These are phyloP conservation scores for Wickerhamiella slavikovae DNA, from an alignment of 805 yeast species.

Conservation along the genomic window DNA sequence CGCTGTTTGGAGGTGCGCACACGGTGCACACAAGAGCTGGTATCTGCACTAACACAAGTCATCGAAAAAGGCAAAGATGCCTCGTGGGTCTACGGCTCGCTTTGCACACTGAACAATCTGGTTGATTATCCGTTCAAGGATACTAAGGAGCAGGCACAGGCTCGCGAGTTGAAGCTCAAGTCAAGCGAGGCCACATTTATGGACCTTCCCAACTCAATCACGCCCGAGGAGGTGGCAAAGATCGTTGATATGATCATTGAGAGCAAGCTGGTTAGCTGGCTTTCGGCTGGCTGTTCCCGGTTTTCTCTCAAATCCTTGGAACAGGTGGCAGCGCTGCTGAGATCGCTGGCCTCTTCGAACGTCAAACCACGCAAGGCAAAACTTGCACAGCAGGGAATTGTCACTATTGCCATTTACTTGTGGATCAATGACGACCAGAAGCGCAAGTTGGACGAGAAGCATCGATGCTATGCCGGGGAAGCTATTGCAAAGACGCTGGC, in stretches of 20 bases:
- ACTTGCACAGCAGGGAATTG: constrained; percentile 19
- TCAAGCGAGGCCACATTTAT: constrained; percentile 13
- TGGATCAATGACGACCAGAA: constrained; percentile 9
- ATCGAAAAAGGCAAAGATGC: constrained; percentile 8
- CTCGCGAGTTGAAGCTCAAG: constrained; percentile 12
- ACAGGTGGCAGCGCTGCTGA: constrained; percentile 13
- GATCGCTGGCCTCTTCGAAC: constrained; percentile 15
- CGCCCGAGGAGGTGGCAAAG: constrained; percentile 7
- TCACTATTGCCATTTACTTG: constrained; percentile 15
- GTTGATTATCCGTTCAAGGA: constrained; percentile 16
- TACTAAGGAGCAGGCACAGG: constrained; percentile 14
- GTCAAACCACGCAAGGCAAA: constrained; percentile 11
- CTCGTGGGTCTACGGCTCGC: constrained; percentile 15
- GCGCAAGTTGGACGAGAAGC: constrained; percentile 6
- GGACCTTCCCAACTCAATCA: constrained; percentile 6
- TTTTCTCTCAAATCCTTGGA: constrained; percentile 11
- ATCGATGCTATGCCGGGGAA: constrained; percentile 10
- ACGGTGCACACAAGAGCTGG: constrained; percentile 8
- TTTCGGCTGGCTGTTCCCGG: constrained; percentile 9
- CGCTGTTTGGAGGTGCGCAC: constrained; percentile 14
- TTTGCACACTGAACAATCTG: constrained; percentile 16
- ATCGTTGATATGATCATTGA: constrained; percentile 13
- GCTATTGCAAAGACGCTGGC: constrained; percentile 19
- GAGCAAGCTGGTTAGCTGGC: constrained; percentile 10
- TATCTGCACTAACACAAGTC: constrained; percentile 3